Percentiles rank a stretch among this genome's conserved stretches.
These are phyloP conservation scores for Carex pumila DNA, from an alignment of 176 grass and related monocot genomes.

Conservation along the genomic window DNA sequence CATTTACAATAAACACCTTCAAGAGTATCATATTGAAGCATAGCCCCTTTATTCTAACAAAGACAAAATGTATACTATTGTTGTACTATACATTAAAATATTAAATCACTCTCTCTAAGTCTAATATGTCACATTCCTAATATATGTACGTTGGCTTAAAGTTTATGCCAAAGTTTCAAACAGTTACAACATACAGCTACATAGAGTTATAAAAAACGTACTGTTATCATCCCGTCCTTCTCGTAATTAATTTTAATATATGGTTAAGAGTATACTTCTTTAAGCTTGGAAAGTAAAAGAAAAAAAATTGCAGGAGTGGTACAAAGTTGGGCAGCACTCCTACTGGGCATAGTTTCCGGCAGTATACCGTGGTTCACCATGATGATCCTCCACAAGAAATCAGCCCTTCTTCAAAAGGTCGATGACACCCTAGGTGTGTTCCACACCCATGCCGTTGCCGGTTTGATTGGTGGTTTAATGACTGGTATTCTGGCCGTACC, in stretches of 20 bases:
- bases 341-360: constrained; percentile 55
- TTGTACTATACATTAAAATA: no score
- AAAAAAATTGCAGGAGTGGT: constrained; percentile 40
- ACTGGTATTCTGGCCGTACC: constrained; percentile 60
- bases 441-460: constrained; percentile 70
- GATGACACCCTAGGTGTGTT: constrained; percentile 70
- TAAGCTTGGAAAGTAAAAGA: neutral
- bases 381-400: constrained; percentile 88
- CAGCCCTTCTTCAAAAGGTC: constrained; percentile 40
- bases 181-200: neutral
- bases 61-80: no score
- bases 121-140: neutral
- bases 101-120: no score
- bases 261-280: neutral
- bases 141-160: neutral
- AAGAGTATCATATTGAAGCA: no score
- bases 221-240: neutral
- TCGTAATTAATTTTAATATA: neutral
- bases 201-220: no score
- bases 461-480: constrained; percentile 51
- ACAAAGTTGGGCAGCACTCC: constrained; percentile 57
- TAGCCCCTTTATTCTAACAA: no score
- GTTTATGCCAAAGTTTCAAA: neutral
- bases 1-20: no score
- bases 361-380: constrained; percentile 82